phyloP scores from a whole-genome alignment of 2,329 filamentous ascomycete genomes.

The Verruconis gallopava region DNA sequence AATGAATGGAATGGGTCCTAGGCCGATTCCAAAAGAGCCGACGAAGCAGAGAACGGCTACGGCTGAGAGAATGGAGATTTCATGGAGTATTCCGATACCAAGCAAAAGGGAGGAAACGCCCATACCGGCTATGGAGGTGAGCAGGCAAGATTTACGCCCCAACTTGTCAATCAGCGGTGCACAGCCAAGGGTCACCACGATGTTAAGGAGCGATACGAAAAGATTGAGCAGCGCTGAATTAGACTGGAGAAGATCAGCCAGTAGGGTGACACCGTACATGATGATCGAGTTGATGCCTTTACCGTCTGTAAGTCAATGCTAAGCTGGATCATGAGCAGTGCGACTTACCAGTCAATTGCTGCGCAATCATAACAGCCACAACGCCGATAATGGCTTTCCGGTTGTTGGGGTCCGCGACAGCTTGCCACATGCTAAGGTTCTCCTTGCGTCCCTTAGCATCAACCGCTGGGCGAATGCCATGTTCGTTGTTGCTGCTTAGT shows the following conservation, averaged over 20 bases:
- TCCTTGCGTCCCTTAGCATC: conserved; percentile 14
- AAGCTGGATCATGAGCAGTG: no score
- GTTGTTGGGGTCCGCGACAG: conserved; percentile 54
- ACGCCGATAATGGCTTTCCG: conserved; percentile 77
- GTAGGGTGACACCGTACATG: conserved; percentile 92
- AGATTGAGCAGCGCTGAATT: conserved; percentile 78
- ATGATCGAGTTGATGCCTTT: conserved; percentile 81
- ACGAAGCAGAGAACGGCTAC: conserved; percentile 77
- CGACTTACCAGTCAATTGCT: conserved; percentile 62
- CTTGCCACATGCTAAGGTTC: conserved; percentile 34
- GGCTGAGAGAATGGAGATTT: conserved; percentile 63
- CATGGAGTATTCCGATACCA: conserved; percentile 65
- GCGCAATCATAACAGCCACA: conserved; percentile 85
- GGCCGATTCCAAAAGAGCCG: conserved; percentile 74
- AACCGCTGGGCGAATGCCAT: conserved; percentile 16
- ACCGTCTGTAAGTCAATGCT: neutral
- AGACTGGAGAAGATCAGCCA: conserved; percentile 67
- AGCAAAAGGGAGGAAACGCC: conserved; percentile 64
- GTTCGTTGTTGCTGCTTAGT: conserved; percentile 32
- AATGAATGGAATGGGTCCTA: conserved; percentile 92
- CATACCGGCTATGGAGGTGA: conserved; percentile 76
- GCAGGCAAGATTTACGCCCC: conserved; percentile 73
- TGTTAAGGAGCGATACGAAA: conserved; percentile 73
- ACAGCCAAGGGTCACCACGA: conserved; percentile 67
- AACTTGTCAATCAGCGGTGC: conserved; percentile 78